Evolutionary conservation across 1,284 basidiomycete species (phyloP).

Genomic region (Apiotrichum akiyoshidainum): DNA sequence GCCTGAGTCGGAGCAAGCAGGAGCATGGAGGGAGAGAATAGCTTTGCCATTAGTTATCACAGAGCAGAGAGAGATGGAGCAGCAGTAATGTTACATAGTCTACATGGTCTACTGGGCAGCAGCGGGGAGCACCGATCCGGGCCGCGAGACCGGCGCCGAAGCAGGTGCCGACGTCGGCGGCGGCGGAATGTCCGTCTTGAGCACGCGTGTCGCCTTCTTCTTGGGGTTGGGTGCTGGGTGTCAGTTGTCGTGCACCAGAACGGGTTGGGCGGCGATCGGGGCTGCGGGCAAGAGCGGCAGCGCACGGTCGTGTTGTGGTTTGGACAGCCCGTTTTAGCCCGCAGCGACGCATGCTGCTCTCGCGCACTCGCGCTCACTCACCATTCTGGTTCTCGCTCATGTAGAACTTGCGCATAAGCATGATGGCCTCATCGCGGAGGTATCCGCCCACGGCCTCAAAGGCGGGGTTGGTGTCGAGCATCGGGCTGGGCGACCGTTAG

Average conservation of each 20-base stretch:
- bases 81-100: too few relatives aligned
- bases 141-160: constrained; percentile 15
- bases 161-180: constrained; percentile 11
- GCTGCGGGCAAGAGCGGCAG: neutral
- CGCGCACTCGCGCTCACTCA: constrained; percentile 47
- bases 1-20: too few relatives aligned
- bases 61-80: too few relatives aligned
- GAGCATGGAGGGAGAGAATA: too few relatives aligned
- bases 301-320: too few relatives aligned
- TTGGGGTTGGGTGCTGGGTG: constrained; percentile 49
- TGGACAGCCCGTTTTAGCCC: too few relatives aligned
- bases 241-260: neutral
- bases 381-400: constrained; percentile 92
- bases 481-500: constrained; percentile 6
- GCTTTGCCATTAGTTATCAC: neutral
- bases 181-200: constrained; percentile 51
- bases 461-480: constrained; percentile 66
- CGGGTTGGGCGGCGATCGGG: neutral
- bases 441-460: constrained; percentile 81
- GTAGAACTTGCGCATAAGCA: constrained; percentile 91
- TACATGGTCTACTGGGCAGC: constrained; percentile 7
- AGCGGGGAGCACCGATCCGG: constrained; percentile 13
- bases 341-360: neutral
- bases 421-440: constrained; percentile 87
- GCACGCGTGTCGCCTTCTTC: constrained; percentile 49